Evolutionary conservation across 164 flowering plant species (phyloP).

Genomic region (Pachysandra terminalis): DNA sequence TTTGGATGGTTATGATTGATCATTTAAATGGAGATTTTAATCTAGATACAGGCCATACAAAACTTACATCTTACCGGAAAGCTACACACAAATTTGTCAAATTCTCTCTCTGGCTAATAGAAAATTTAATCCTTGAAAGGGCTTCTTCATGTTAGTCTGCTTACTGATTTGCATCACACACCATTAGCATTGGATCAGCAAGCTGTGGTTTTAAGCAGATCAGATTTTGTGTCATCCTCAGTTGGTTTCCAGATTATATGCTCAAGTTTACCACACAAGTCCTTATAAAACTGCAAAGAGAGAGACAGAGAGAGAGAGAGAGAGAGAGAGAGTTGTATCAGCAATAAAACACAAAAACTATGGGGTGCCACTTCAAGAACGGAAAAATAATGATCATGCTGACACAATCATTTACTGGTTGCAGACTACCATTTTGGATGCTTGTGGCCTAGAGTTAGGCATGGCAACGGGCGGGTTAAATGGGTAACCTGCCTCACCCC

Average conservation of each 20-base stretch:
- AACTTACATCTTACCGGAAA: no score
- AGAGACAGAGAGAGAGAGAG: no score
- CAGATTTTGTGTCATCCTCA: slow-evolving; percentile 28
- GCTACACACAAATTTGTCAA: no score
- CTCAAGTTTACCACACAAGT: slow-evolving; percentile 56
- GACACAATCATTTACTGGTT: not conserved
- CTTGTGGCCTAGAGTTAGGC: slow-evolving; percentile 1
- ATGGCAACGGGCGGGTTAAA: no score
- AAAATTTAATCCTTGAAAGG: not conserved
- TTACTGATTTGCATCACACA: slow-evolving; percentile 30
- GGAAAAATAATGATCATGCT: not conserved
- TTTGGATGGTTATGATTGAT: no score
- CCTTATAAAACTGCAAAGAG: slow-evolving; percentile 74
- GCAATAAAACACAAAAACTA: no score
- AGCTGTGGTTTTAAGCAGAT: slow-evolving; percentile 41
- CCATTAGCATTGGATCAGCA: slow-evolving; percentile 39
- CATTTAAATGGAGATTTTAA: no score
- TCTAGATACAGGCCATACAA: no score
- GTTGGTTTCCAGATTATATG: slow-evolving; percentile 75
- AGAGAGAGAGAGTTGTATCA: no score
- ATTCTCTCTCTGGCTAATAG: not conserved
- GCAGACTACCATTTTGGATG: not conserved
- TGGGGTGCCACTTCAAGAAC: not conserved
- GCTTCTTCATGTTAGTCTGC: not conserved
- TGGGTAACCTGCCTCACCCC: no score